Base-by-base conservation (phyloP, 257 asterid species). In the Solanum arcanum region DNA sequence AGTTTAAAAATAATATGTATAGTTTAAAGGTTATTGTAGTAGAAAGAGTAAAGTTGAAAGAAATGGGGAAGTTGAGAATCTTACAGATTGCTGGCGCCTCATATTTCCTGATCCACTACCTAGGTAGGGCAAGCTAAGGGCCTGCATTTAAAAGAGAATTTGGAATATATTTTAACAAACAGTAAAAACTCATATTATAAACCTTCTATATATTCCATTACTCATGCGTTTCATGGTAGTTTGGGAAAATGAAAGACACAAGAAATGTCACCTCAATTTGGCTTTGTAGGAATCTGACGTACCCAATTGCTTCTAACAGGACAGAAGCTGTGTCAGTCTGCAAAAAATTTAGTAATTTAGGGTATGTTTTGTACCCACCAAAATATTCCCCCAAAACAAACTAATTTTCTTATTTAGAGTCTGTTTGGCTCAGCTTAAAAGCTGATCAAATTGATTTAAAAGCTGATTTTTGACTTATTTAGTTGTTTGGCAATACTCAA, bases 321-420 rank as follows among this genome's bases (percentile, higher is more conserved):
- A 95, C 98, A 62, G 97, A 93, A 83, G 98, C 98, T 74, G 98
- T 95, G 98, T 95, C 98, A 91, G 98, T 95, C 98, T 94, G 98
- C 94, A 89, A 68, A 85, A 47, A 1, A 74, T 23, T 72, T 88
- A 49, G 52, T 35, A 75, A 59, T 8, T 62, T 62, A 62, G 29
- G 69, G 69, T 62, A n/a, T 62, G 15, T 23, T n/a, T 60, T 56
- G 64, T 56, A 56, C 64, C 64, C 64, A 56, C 64, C 69, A 23
- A 62, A 62, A 62, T 62, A 62, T 62, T 62, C 29, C 29, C 15
- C 29, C 27, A 62, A 62, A 62, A 62, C 16, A 62, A 81, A n/a
- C n/a, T 7, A n/a, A 9, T 10, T 62, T 62, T 62, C 14, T 10
- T 62, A 62, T 27, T 27, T 27, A 27, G 27, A 27, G 27, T 27